Evolutionary conservation across 768 basidiomycete species (phyloP).

Genomic region (Amanita rimosa): DNA sequence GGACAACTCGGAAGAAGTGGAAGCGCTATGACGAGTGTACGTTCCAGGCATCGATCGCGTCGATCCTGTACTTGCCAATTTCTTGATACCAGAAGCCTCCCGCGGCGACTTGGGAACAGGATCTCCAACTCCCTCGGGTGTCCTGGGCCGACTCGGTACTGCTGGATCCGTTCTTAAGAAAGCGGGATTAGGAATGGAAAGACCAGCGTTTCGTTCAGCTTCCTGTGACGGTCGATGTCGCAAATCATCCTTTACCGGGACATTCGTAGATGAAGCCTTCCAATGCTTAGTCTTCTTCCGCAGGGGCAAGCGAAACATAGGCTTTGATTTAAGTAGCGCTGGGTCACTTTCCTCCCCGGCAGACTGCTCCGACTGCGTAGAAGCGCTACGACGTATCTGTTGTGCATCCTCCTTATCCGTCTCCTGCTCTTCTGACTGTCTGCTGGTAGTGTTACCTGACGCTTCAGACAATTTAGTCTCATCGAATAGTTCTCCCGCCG

Average conservation of each 20-base stretch:
- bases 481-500: constrained; percentile 35
- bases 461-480: constrained; percentile 11
- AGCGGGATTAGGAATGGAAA: background rate
- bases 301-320: constrained; percentile 23
- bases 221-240: constrained; percentile 3
- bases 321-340: constrained; percentile 18
- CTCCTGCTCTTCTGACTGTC: background rate
- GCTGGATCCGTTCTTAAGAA: constrained; percentile 1
- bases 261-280: constrained; percentile 15
- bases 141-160: background rate
- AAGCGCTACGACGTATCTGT: background rate
- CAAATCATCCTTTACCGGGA: constrained; percentile 2
- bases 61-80: background rate
- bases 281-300: constrained; percentile 10
- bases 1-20: constrained; percentile 47
- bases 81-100: background rate
- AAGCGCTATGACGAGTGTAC: constrained; percentile 47
- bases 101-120: background rate
- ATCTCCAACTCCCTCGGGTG: background rate
- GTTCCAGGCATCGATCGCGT: constrained; percentile 19
- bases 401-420: background rate
- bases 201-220: background rate
- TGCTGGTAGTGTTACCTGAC: constrained; percentile 7
- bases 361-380: constrained; percentile 6
- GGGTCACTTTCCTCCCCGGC: constrained; percentile 17